Conservation (phyloP, 2,329 filamentous ascomycete genomes). For the Cercospora sp. region DNA sequence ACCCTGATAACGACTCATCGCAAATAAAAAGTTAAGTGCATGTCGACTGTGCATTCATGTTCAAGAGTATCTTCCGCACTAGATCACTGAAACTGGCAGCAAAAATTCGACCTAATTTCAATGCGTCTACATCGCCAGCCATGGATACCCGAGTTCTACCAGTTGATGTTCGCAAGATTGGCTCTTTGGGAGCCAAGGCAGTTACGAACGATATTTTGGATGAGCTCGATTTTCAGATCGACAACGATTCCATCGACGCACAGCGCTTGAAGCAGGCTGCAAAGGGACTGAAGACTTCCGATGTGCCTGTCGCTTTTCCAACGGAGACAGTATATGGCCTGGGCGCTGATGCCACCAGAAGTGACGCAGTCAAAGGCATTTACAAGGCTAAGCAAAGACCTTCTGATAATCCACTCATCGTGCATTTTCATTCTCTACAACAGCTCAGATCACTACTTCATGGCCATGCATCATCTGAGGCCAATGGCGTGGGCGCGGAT, state of each 20-base stretch:
- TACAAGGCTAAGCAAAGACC: conserved; percentile 88
- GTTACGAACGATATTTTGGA: conserved; percentile 39
- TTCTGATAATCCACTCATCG: conserved; percentile 91
- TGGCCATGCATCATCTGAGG: conserved; percentile 27
- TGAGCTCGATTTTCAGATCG: conserved; percentile 35
- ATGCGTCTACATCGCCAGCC: not conserved
- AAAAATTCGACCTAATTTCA: not conserved
- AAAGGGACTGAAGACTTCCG: conserved; percentile 60
- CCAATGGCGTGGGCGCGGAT: conserved; percentile 33
- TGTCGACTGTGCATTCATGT: not conserved
- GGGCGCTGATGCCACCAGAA: conserved; percentile 91
- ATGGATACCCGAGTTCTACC: conserved; percentile 43
- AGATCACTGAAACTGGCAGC: not conserved
- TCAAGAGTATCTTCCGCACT: not conserved
- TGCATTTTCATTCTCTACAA: conserved; percentile 78
- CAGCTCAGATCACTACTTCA: conserved; percentile 69
- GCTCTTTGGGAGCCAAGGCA: conserved; percentile 37
- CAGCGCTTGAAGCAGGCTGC: conserved; percentile 65
- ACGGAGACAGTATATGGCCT: conserved; percentile 98
- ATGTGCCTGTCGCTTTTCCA: conserved; percentile 86
- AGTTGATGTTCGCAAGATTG: conserved; percentile 45
- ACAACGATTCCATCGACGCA: conserved; percentile 46
- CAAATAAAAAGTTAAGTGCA: not conserved
- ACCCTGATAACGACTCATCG: not conserved
- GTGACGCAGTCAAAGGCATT: conserved; percentile 81